These are phyloP conservation scores for Boletus subparvulus DNA, from an alignment of 768 basidiomycete species.

Conservation along the genomic window DNA sequence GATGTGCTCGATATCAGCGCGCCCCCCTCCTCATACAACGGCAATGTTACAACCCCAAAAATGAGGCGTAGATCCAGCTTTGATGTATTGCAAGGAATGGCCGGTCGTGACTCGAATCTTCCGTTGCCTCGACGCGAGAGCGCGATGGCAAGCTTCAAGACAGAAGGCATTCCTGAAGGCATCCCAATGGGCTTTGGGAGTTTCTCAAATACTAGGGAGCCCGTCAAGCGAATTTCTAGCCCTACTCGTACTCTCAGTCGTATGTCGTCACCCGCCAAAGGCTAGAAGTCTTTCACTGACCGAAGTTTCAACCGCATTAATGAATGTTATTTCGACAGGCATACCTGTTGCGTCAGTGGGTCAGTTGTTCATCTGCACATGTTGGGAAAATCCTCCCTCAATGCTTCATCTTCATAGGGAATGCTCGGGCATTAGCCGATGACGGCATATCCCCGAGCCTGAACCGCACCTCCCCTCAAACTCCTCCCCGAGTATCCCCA, in stretches of 20 bases:
- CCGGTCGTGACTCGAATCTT: constrained; percentile 73
- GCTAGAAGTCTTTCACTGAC: constrained; percentile 21
- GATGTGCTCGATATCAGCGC: constrained; percentile 35
- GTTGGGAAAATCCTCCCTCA: constrained; percentile 16
- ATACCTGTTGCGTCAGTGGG: constrained; percentile 79
- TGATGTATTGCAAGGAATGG: constrained; percentile 66
- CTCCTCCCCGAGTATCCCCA: constrained; percentile 31
- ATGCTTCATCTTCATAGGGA: constrained; percentile 49
- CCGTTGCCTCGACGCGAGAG: constrained; percentile 65
- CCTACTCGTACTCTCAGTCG: constrained; percentile 80
- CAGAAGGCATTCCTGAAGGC: constrained; percentile 69
- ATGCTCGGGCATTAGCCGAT: constrained; percentile 81
- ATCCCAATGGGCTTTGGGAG: constrained; percentile 59
- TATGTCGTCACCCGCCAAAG: constrained; percentile 43
- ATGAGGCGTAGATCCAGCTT: constrained; percentile 66
- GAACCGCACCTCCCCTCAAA: constrained; percentile 32
- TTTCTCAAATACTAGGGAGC: constrained; percentile 37
- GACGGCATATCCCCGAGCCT: constrained; percentile 49
- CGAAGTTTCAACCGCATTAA: constrained; percentile 21
- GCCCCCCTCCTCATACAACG: constrained; percentile 34
- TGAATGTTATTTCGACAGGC: constrained; percentile 43
- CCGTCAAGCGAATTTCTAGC: constrained; percentile 58
- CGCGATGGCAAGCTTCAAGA: constrained; percentile 35
- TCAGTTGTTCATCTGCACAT: constrained; percentile 38
- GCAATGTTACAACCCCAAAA: constrained; percentile 42